Evolutionary conservation across 257 asterid species (phyloP).

Genomic region (Solanum stenotomum): DNA sequence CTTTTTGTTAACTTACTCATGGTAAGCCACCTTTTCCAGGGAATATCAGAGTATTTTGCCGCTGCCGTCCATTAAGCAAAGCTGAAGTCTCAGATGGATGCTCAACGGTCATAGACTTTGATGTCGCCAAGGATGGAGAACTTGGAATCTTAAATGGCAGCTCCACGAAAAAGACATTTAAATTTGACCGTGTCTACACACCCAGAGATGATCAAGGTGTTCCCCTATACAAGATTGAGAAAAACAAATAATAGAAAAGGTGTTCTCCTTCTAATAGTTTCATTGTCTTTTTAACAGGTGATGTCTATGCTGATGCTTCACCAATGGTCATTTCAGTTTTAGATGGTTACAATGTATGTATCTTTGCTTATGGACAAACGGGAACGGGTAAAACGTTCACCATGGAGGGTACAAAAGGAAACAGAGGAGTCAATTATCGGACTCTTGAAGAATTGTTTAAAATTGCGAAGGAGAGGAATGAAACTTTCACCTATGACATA

Average conservation of each 20-base stretch:
- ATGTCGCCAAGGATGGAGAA: constrained; percentile 90
- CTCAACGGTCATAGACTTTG: constrained; percentile 74
- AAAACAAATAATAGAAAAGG: not conserved
- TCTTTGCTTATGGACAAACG: constrained; percentile 97
- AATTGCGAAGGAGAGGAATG: constrained; percentile 64
- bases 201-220: constrained; percentile 93
- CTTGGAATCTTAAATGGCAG: constrained; percentile 56
- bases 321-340: constrained; percentile 89
- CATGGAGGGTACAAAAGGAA: constrained; percentile 84
- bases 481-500: constrained; percentile 51
- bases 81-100: constrained; percentile 50
- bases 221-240: not conserved
- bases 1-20: not conserved
- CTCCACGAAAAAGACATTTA: constrained; percentile 56
- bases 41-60: constrained; percentile 91
- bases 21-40: constrained; percentile 34
- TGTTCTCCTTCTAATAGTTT: not conserved
- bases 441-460: constrained; percentile 82
- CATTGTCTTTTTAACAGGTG: constrained; percentile 38
- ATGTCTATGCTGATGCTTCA: constrained; percentile 89
- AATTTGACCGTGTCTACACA: constrained; percentile 83
- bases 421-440: constrained; percentile 91
- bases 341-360: constrained; percentile 96
- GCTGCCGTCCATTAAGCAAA: constrained; percentile 95
- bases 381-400: constrained; percentile 99